These are phyloP conservation scores for Cladophialophora immunda DNA, from an alignment of 2,329 filamentous ascomycete genomes.

Conservation along the genomic window DNA sequence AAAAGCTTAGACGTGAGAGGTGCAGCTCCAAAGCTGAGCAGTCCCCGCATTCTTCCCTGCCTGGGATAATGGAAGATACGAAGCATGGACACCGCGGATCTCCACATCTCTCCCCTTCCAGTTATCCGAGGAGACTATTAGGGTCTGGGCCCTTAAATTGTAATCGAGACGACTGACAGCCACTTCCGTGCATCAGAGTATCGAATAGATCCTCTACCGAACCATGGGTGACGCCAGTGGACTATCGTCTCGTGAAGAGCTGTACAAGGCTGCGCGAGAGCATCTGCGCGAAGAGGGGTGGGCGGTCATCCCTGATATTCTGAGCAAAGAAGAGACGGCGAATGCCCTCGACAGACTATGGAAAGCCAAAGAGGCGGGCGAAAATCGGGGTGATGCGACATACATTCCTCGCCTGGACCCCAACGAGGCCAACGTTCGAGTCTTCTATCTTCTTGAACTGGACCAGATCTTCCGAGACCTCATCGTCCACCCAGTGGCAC, in stretches of 20 bases:
- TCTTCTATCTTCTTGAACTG: slow-evolving; percentile 46
- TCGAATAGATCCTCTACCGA: neutral
- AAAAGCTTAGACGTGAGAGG: neutral
- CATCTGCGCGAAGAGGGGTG: slow-evolving; percentile 43
- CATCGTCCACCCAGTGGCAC: slow-evolving; percentile 43
- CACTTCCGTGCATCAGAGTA: neutral
- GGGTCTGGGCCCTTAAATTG: neutral
- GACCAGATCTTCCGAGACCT: slow-evolving; percentile 44
- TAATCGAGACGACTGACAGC: neutral
- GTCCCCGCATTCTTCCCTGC: neutral
- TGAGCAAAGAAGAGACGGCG: slow-evolving; percentile 36
- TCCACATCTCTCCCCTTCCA: neutral
- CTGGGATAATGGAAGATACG: neutral
- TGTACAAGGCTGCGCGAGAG: neutral
- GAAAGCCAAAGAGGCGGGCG: slow-evolving; percentile 41
- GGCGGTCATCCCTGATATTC: slow-evolving; percentile 41
- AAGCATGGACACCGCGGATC: neutral
- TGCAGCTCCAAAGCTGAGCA: neutral
- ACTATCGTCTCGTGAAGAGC: neutral
- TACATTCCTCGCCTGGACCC: slow-evolving; percentile 43
- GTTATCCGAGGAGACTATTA: neutral
- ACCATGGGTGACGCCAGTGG: neutral
- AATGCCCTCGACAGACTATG: slow-evolving; percentile 41
- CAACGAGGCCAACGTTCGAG: slow-evolving; percentile 44
- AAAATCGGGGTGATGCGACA: slow-evolving; percentile 41